These are phyloP conservation scores for Mycena polygramma DNA, from an alignment of 768 basidiomycete species.

Conservation along the genomic window DNA sequence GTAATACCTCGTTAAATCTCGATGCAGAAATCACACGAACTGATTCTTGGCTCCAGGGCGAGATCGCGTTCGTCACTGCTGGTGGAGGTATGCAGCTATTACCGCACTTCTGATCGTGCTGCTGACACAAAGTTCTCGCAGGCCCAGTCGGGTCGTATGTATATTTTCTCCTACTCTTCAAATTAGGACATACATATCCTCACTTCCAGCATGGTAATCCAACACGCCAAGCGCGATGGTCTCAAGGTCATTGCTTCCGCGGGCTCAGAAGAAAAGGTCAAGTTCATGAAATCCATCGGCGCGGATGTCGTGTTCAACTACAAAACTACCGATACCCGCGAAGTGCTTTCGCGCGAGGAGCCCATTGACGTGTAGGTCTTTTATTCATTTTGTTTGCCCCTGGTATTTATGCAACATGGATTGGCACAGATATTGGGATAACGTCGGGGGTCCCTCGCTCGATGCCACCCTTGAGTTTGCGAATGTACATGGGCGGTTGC, in stretches of 20 bases:
- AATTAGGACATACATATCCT: too few species aligned
- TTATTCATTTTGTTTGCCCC: too few species aligned
- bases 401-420: too few species aligned
- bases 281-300: constrained; percentile 7
- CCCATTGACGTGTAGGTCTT: constrained; percentile 5
- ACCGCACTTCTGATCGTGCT: background rate
- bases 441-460: background rate
- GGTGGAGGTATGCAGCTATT: constrained; percentile 5
- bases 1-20: constrained; percentile 39
- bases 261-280: constrained; percentile 6
- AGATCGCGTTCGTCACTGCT: constrained; percentile 17
- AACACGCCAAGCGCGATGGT: constrained; percentile 3
- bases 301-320: constrained; percentile 9
- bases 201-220: constrained; percentile 14
- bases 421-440: constrained; percentile 13
- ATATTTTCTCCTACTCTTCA: background rate
- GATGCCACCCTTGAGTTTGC: constrained; percentile 6
- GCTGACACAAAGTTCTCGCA: background rate
- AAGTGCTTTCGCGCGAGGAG: constrained; percentile 3
- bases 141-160: constrained; percentile 27
- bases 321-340: constrained; percentile 10
- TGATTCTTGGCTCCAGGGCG: background rate
- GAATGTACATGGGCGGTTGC: background rate
- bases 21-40: too few species aligned
- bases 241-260: constrained; percentile 10